phyloP scores from a whole-genome alignment of 345 rosid species.

The Brassica incana region DNA sequence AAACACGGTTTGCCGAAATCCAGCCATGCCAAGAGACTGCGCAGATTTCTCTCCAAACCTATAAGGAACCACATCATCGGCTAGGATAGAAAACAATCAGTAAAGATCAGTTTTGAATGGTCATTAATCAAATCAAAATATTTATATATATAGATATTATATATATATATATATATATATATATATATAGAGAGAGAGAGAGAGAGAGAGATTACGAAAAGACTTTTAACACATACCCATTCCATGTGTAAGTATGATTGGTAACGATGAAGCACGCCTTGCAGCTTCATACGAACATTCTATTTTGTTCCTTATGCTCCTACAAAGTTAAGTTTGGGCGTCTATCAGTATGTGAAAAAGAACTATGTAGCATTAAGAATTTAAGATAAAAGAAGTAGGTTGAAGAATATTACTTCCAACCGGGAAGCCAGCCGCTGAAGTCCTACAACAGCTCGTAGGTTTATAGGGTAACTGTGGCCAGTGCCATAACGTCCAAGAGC shows the following conservation, averaged over 20 bases:
- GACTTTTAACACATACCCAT: slow-evolving; percentile 41
- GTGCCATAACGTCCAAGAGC: slow-evolving; percentile 66
- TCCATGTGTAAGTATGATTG: slow-evolving; percentile 65
- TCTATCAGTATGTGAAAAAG: neutral
- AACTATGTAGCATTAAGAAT: neutral
- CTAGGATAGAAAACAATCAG: slow-evolving; percentile 39
- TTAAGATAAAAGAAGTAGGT: neutral
- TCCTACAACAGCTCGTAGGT: slow-evolving; percentile 59
- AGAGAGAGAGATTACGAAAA: neutral
- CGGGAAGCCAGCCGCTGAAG: slow-evolving; percentile 96
- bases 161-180: no score
- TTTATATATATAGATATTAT: no score
- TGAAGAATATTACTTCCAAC: slow-evolving; percentile 57
- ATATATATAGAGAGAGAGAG: no score
- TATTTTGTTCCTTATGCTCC: slow-evolving; percentile 57
- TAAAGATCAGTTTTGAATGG: slow-evolving; percentile 1
- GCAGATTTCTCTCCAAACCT: slow-evolving; percentile 82
- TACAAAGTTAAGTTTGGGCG: slow-evolving; percentile 30
- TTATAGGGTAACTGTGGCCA: slow-evolving; percentile 61
- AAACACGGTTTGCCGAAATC: slow-evolving; percentile 67
- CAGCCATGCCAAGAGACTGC: slow-evolving; percentile 54
- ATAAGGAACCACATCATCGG: slow-evolving; percentile 77
- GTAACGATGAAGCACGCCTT: slow-evolving; percentile 68
- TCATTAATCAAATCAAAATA: no score
- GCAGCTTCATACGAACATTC: slow-evolving; percentile 65